Base-by-base conservation (phyloP, 805 yeast genomes). In the Monosporozyma servazzii region DNA sequence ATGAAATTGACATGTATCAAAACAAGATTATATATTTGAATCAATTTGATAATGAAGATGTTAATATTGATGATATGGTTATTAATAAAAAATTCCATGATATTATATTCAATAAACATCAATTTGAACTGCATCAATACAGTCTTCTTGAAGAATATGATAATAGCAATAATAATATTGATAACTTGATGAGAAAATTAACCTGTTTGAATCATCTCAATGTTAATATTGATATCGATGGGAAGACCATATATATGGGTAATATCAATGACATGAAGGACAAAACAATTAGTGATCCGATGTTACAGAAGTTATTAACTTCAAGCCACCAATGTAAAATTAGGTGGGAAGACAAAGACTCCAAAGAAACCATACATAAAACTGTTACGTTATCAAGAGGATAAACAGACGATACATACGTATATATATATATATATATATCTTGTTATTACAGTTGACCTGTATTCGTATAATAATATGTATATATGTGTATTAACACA, bases 181-280 rank as follows among this genome's bases (percentile, higher is more conserved):
- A 29, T 15, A 25, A 37, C n/a, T n/a, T 46, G 2, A 41, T 57
- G 17, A 44, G 48, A 10, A 46, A 45, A 10, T 45, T 53, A 36
- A 58, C 51, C 31, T 41, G 30, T 30, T 51, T 20, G 20, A 45
- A 51, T 27, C 50, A 50, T 33, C 42, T 52, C 8, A 48, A 55
- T 29, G 39, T 59, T 21, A 52, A 40, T 17, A 50, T 59, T 3
- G 50, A 10, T 9, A 21, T 56, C 1, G 51, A 48, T 18, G 55
- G 44, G 8, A 27, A 48, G 31, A 21, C 17, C 13, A 15, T 56
- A 2, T 25, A 21, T 10, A 54, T 54, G 45, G 62, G 61, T 11
- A 50, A 50, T 36, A 54, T 61, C 55, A 50, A 54, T 9, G 44
- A 21, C 3, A 13, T 5, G 39, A 51, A n/a, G 54, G 56, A n/a